Evolutionary conservation across 306 rosid species (phyloP).

Genomic region (Casuarina glauca): DNA sequence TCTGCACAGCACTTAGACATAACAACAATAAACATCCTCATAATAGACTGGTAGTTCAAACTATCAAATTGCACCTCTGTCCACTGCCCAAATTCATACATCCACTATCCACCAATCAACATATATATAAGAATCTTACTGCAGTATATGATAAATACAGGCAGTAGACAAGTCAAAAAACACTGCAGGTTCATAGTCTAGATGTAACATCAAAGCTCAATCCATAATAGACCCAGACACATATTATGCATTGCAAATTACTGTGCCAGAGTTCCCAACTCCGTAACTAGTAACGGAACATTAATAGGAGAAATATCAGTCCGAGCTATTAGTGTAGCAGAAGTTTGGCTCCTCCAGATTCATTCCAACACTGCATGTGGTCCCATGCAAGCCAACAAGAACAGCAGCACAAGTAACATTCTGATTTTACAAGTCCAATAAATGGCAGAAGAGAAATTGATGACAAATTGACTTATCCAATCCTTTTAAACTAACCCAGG

Average conservation of each 20-base stretch:
- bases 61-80: constrained; percentile 29
- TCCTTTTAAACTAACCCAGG: constrained; percentile 14
- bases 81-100: constrained; percentile 28
- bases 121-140: constrained; percentile 21
- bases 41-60: constrained; percentile 22
- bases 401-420: constrained; percentile 14
- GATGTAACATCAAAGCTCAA: constrained; percentile 25
- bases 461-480: constrained; percentile 5
- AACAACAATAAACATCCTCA: constrained; percentile 24
- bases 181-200: constrained; percentile 27
- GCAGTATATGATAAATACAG: constrained; percentile 27
- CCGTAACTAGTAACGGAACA: constrained; percentile 22
- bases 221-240: constrained; percentile 25
- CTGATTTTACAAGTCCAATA: constrained; percentile 5
- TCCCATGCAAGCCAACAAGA: constrained; percentile 23
- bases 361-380: background rate
- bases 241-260: constrained; percentile 14
- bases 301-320: background rate
- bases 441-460: background rate
- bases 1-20: constrained; percentile 25
- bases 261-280: constrained; percentile 16
- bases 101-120: constrained; percentile 33
- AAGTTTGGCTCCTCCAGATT: constrained; percentile 5
- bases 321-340: background rate
- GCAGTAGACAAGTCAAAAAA: constrained; percentile 22